Evolutionary conservation across 345 rosid genomes (phyloP).

Genomic region (Raphanus sativus): DNA sequence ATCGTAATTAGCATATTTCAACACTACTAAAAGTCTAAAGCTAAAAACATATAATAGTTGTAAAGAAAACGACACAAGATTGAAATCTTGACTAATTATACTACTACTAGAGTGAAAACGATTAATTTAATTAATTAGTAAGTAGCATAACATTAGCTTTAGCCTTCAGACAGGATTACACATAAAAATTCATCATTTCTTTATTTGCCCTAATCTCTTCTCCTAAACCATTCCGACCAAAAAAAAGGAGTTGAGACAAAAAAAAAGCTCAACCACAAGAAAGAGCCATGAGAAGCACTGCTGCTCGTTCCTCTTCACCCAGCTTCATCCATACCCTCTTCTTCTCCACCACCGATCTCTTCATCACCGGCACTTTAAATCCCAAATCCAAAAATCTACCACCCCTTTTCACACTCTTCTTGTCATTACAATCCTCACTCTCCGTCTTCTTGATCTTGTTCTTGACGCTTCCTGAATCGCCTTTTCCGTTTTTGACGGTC

Average conservation of each 20-base stretch:
- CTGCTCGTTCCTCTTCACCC: conserved; percentile 91
- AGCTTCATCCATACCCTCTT: conserved; percentile 55
- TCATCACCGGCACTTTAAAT: conserved; percentile 72
- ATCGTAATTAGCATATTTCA: not conserved
- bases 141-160: conserved; percentile 17
- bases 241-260: not conserved
- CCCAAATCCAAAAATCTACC: conserved; percentile 57
- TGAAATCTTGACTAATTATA: not conserved
- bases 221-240: not conserved
- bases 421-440: conserved; percentile 5
- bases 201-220: conserved; percentile 22
- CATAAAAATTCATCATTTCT: conserved; percentile 10
- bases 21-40: not conserved
- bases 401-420: conserved; percentile 25
- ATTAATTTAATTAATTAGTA: conserved; percentile 11
- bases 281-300: conserved; percentile 81
- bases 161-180: conserved; percentile 19
- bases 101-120: not conserved
- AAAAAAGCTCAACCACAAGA: conserved; percentile 66
- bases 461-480: conserved; percentile 48
- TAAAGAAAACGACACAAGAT: not conserved
- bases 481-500: conserved; percentile 22
- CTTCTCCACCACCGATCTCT: conserved; percentile 61
- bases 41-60: not conserved
- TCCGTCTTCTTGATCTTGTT: conserved; percentile 63